Conservation (phyloP, 768 basidiomycete genomes). For the Xerocomellus amylosporus region DNA sequence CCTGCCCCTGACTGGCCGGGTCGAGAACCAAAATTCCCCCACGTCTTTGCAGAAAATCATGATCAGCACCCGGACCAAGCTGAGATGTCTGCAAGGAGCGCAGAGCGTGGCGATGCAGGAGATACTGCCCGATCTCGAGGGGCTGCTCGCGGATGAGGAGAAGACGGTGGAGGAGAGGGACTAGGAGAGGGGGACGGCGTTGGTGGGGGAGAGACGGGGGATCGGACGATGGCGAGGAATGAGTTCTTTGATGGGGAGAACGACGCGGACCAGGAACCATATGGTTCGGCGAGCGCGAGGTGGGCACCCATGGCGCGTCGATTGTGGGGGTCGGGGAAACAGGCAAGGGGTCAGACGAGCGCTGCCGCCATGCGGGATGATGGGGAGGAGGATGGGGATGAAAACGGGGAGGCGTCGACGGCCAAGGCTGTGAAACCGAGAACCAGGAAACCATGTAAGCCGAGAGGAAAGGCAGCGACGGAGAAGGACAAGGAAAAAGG, state of each 20-base stretch:
- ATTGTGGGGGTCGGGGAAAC: slow-evolving; percentile 24
- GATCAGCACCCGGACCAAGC: slow-evolving; percentile 79
- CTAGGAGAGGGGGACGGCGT: no score
- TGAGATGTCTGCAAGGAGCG: slow-evolving; percentile 90
- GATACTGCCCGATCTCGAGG: slow-evolving; percentile 88
- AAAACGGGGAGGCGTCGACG: slow-evolving; percentile 19
- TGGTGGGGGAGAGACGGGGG: slow-evolving; percentile 52
- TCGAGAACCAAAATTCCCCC: slow-evolving; percentile 89
- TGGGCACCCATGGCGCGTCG: slow-evolving; percentile 16
- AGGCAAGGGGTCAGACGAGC: slow-evolving; percentile 33
- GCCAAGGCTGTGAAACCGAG: slow-evolving; percentile 35
- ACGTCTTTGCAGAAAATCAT: slow-evolving; percentile 84
- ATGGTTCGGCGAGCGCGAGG: slow-evolving; percentile 25
- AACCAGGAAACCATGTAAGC: slow-evolving; percentile 26
- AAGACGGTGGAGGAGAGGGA: no score
- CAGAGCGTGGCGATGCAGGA: slow-evolving; percentile 97
- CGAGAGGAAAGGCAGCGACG: slow-evolving; percentile 16
- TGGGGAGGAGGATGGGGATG: slow-evolving; percentile 41
- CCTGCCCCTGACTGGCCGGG: slow-evolving; percentile 85
- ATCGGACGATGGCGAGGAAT: slow-evolving; percentile 53
- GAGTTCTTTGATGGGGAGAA: slow-evolving; percentile 75
- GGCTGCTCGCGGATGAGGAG: slow-evolving; percentile 71
- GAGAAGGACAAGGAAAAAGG: no score
- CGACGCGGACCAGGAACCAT: slow-evolving; percentile 57
- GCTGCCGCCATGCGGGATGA: slow-evolving; percentile 27